Conservation (phyloP, 2,329 filamentous ascomycete genomes). For the Ilyonectria sp. region DNA sequence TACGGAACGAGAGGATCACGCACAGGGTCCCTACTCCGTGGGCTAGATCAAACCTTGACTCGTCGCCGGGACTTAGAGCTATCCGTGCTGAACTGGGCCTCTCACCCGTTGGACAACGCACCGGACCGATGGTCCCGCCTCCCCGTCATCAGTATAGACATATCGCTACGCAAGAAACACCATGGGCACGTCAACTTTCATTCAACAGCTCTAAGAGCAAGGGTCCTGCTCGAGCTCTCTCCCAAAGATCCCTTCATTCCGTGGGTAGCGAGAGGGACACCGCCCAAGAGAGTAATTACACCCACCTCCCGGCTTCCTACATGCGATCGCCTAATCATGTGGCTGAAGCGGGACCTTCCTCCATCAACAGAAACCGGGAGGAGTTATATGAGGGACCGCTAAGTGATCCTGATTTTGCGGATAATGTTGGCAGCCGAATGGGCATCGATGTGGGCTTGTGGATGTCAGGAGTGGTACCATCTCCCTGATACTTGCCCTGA, state of each 20-base stretch:
- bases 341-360: constrained; percentile 9
- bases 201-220: neutral
- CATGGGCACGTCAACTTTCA: neutral
- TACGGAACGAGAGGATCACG: neutral
- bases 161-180: neutral
- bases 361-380: neutral
- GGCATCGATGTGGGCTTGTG: constrained; percentile 10
- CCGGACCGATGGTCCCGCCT: neutral
- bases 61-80: neutral
- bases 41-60: neutral
- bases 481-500: neutral
- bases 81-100: no score
- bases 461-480: neutral
- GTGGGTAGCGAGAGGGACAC: neutral
- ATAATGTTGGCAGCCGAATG: neutral
- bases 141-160: neutral
- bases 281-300: neutral
- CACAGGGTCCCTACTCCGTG: neutral
- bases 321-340: neutral
- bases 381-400: neutral
- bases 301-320: neutral
- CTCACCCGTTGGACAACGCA: neutral
- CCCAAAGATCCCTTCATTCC: neutral
- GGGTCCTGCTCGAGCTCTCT: neutral
- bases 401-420: neutral